Base-by-base conservation (phyloP, 768 basidiomycete species). In the Pilatotrama ljubarskyi region DNA sequence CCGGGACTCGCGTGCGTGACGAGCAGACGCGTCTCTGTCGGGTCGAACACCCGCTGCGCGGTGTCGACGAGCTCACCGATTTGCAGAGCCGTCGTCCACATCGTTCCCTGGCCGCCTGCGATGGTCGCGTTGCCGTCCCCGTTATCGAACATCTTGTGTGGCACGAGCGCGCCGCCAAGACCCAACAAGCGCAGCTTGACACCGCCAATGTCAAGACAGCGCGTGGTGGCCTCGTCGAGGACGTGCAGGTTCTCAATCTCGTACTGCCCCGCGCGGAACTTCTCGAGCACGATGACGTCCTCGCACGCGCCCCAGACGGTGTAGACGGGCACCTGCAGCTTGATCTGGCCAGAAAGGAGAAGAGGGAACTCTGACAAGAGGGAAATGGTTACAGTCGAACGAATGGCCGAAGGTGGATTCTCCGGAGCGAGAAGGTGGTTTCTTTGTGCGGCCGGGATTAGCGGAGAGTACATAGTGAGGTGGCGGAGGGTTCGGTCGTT, bases 51-150 rank as follows among this genome's bases (percentile, higher is more conserved):
- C 63, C 94, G 85, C 71, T 96, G 93, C 0, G 97, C 93, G 2
- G 95, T 98, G 74, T 98, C 97, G 47, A 98, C 90, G 51, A 99
- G 89, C 73, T 99, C 96, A 59, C 97, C 97, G 40, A 99, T 91
- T 73, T 99, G 97, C 24, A 99, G 83, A 5, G 93, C 91, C 0
- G 96, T 98, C 0, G 93, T 92, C 97, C 97, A 99, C 88, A 98
- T 96, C 18, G 95, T 98, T 29, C 97, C 97, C 69, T 93, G 90
- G 1, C 95, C 97, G 36, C 97, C 97, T 0, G 97, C 96, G 64
- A 99, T 97, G n/a, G 96, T 98, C 11, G 93, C 95, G 44, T 78
- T 86, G 3, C 95, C 96, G 48, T 96, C 93, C 0, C 96, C 92
- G 64, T 94, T 94, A 75, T 93, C 91, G 67, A 95, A 94, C 80